Evolutionary conservation across 2,329 filamentous ascomycete genomes (phyloP), one percentile per base, ranked within the genome.

Genomic region (Colletotrichum falcatum): DNA sequence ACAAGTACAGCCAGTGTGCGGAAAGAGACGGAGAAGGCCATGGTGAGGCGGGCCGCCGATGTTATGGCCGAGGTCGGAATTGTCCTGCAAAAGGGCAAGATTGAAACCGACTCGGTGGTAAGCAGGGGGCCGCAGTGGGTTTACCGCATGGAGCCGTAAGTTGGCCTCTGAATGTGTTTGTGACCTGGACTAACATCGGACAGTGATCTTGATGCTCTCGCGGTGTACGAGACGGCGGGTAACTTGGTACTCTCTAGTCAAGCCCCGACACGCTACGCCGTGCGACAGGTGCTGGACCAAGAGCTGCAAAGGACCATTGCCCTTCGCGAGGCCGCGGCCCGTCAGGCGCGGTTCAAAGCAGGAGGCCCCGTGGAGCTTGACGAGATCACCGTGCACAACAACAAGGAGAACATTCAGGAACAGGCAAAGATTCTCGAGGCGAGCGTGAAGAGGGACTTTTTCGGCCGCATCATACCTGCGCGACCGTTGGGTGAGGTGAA

Each of bases 131-230:
- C 86, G 23, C 86, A 90, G 74, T 98, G 91, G 87, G 91, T 97
- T 11, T 98, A 97, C 80, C 90, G 96, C 63, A 95, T 99, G 93
- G 95, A 98, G 77, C 96, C 96, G 87, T 95, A 84, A 86, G 92
- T 90, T 63, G 51, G 61, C 55, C 44, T 28, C 23, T 23, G 18
- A 23, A 39, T 23, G 30, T 4, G 46, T 11, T 63, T 42, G 30
- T 66, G 49, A 48, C 30, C 48, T 35, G 33, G n/a, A 42, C 71
- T 70, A 70, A 71, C 35, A 39, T 37, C n/a, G 2, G 20, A 33
- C 51, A 90, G 88, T 55, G 86, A 89, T 67, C 86, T 99, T n/a
- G 96, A 99, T 80, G 85, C 88, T 11, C 86, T 98, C 0, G 87
- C 92, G 1, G 87, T 88, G 0, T 98, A 93, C 75, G 90, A 93